A percentile compares a stretch with the other conserved stretches of the same genome.
phyloP scores from a whole-genome alignment of 805 yeast genomes.

The Candida qinlingensis region DNA sequence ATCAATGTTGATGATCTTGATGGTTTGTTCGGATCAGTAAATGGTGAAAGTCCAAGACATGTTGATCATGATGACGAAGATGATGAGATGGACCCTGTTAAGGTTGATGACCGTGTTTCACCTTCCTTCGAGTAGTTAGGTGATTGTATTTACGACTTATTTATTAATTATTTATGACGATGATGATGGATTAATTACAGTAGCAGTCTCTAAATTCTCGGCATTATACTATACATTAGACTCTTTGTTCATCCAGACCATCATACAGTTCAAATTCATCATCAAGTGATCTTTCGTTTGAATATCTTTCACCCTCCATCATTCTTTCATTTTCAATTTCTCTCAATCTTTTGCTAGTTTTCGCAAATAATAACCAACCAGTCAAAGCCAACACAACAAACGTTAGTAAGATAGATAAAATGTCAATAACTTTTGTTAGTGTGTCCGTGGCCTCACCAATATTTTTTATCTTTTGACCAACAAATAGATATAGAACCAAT shows the following conservation, averaged over 20 bases:
- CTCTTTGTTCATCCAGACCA: not conserved
- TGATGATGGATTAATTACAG: not conserved
- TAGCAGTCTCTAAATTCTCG: too few relatives aligned
- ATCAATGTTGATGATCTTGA: constrained; percentile 19
- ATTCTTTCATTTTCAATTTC: constrained; percentile 25
- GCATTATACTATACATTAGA: not conserved
- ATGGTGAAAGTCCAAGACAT: not conserved
- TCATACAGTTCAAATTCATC: constrained; percentile 16
- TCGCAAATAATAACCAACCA: constrained; percentile 61
- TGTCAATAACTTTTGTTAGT: constrained; percentile 52
- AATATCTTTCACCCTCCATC: constrained; percentile 5
- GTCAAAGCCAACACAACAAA: constrained; percentile 48
- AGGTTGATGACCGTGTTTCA: constrained; percentile 13
- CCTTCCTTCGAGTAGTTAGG: not conserved
- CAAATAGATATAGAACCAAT: constrained; percentile 64
- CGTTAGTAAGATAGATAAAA: constrained; percentile 56
- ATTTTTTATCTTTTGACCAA: constrained; percentile 69
- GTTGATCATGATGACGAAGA: constrained; percentile 5
- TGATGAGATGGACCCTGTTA: constrained; percentile 14
- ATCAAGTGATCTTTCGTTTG: not conserved
- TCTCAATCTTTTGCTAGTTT: constrained; percentile 34
- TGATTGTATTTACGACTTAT: not conserved
- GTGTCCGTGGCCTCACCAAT: constrained; percentile 56
- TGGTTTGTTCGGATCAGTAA: constrained; percentile 14
- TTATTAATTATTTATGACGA: not conserved